phyloP scores from a whole-genome alignment of 192 early-diverging fungal genomes.

The Coemansia sp. region DNA sequence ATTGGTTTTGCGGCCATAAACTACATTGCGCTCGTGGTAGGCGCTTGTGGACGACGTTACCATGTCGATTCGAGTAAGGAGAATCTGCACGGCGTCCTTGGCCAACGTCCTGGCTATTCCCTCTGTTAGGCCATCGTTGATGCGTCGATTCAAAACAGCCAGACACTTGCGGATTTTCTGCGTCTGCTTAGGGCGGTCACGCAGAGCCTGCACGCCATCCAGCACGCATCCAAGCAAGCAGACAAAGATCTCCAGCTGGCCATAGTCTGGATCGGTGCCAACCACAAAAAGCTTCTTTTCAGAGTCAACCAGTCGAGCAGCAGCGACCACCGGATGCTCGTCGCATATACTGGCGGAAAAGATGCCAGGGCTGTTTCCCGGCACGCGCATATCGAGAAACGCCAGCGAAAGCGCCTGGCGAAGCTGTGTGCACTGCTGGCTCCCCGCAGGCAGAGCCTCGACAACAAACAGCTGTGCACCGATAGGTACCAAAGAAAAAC shows the following conservation, averaged over 20 bases:
- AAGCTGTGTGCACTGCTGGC: conserved; percentile 1
- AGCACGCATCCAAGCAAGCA: conserved; percentile 40
- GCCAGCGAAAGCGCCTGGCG: conserved; percentile 1
- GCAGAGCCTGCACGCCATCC: conserved; percentile 24
- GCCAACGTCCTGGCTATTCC: conserved; percentile 45
- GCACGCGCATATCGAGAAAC: background rate
- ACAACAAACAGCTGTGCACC: background rate
- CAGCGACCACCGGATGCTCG: conserved; percentile 1
- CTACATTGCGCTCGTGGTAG: background rate
- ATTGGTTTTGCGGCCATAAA: conserved; percentile 5
- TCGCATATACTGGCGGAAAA: background rate
- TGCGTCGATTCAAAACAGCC: conserved; percentile 23
- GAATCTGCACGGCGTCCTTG: conserved; percentile 46
- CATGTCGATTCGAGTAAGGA: conserved; percentile 35
- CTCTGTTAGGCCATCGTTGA: conserved; percentile 37
- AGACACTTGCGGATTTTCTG: conserved; percentile 22
- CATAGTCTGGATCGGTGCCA: conserved; percentile 16
- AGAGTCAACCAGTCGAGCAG: conserved; percentile 28
- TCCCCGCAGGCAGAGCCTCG: conserved; percentile 1
- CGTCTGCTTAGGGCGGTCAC: conserved; percentile 18
- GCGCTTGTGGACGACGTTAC: conserved; percentile 18
- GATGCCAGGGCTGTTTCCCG: background rate
- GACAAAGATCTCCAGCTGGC: conserved; percentile 26
- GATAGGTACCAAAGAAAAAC: background rate
- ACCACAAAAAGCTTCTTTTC: conserved; percentile 20